A percentile compares a stretch with the other conserved stretches of the same genome.
Conservation (phyloP, 257 asterid genomes). For the Solanum habrochaites region DNA sequence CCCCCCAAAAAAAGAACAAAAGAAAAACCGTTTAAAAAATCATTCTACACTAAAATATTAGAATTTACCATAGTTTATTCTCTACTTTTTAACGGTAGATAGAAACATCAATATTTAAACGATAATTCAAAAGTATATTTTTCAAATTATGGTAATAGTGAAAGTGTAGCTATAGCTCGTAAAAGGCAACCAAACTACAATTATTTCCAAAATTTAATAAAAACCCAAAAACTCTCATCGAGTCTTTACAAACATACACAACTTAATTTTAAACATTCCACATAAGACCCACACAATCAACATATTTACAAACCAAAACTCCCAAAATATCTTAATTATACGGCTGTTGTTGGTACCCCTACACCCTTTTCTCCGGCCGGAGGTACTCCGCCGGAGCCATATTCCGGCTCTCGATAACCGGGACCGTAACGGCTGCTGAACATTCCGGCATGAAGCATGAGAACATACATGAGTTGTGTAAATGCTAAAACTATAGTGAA, state of each 20-base stretch:
- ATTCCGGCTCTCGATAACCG: constrained; percentile 28
- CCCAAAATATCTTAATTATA: background rate
- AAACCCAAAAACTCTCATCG: no score
- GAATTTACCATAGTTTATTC: no score
- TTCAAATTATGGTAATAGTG: no score
- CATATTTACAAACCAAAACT: background rate
- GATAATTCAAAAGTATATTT: no score
- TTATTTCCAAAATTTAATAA: no score
- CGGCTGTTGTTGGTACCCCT: background rate
- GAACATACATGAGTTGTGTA: constrained; percentile 55
- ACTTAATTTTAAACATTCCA: background rate
- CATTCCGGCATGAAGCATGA: constrained; percentile 67
- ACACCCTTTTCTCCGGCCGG: background rate
- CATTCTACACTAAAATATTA: no score
- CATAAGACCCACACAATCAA: background rate
- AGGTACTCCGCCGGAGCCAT: constrained; percentile 24
- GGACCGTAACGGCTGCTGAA: constrained; percentile 67
- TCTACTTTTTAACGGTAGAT: no score
- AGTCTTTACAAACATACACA: background rate
- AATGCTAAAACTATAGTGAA: constrained; percentile 47
- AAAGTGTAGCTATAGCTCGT: no score
- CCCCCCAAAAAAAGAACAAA: no score
- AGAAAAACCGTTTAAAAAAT: no score
- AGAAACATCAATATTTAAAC: no score
- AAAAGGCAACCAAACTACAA: no score